Evolutionary conservation across 1,139 yeast species (phyloP), one percentile per base, ranked within the genome.

Genomic region (Yamadazyma oceani): DNA sequence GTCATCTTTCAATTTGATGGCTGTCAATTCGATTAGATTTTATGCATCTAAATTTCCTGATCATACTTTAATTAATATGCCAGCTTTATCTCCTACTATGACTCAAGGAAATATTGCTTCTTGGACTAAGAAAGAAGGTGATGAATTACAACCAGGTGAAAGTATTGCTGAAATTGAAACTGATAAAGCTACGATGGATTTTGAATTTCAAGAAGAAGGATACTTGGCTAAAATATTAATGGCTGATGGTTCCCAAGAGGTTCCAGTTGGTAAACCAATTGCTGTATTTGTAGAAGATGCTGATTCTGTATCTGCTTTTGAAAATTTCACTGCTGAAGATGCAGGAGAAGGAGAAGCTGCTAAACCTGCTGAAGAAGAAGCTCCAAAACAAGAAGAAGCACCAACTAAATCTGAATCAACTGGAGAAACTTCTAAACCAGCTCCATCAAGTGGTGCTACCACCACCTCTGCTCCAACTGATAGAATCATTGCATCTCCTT

Each of bases 201-300:
- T 89, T 57, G 99, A 92, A 69, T 92, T 92, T 75, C 97, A 90
- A 72, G 99, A 94, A 55, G 99, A 94, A 43, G 99, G 98, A 43
- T 89, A 62, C 71, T 73, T 92, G 58, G 97, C 98, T 50, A 87
- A 92, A 75, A 82, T 89, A 52, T 73, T 94, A 52, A 75, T 89
- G 47, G 89, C 79, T 26, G 90, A 82, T 48, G 97, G 97, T 38
- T 66, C 96, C 43, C 82, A 88, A 66, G 96, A 92, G 55, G 73
- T 94, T 40, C 89, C 95, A 35, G 96, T 92, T 38, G 95, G 95
- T 53, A 80, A 83, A 67, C 97, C 98, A 57, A 86, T 94, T 63
- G 98, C 96, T 47, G 96, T 92, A 33, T 90, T 85, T 60, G 98
- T 92, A 38, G 97, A 92, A 68, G 88, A 89, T 26, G 76, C 78